Base-by-base conservation (phyloP, 108 stramenopile species). In the Cyclotella kingstonii region DNA sequence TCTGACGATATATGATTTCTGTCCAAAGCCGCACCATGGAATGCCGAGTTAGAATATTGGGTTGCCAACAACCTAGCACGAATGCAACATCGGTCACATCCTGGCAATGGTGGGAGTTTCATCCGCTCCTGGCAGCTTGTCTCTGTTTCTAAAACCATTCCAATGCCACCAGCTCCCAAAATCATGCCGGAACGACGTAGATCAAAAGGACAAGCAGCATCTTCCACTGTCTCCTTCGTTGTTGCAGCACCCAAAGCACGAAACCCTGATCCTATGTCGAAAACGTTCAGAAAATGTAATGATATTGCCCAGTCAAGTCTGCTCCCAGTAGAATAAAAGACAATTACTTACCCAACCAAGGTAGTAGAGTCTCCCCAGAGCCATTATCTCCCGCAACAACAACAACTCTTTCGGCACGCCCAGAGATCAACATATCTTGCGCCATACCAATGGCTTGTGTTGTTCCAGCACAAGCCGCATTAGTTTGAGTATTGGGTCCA, bases 381-480 rank as follows among this genome's bases (percentile, higher is more conserved):
- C 93, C 97, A 75, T 94, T 89, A 70, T 98, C 97, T 18, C 95
- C 95, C 7, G 95, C 91, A 21, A 97, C 85, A 36, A 97, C 95
- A 19, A 97, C 91, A 31, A 97, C 91, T 8, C 96, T 89, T 53
- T 95, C 93, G 33, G 90, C 90, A 7, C 97, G 83, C 33, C 97
- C 96, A 22, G 87, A 84, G 31, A 86, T 83, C 3, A 97, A 78
- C 91, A 96, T 91, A 59, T 97, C 96, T 73, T 95, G 89, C 8
- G 95, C 97, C 84, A 98, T 93, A 52, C 89, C 95, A 42, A 98
- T 87, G 19, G 95, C 97, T 62, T 94, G 95, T 14, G 97, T 96
- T 19, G 97, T 95, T 22, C 97, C 97, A 23, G 95, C 95, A 79
- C 97, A 98, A 18, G 97, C 97, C 7, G 97, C 95, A 76, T 98